These are phyloP conservation scores for Sporothrix euskadiensis DNA, from an alignment of 2,329 filamentous ascomycete genomes.

Conservation along the genomic window DNA sequence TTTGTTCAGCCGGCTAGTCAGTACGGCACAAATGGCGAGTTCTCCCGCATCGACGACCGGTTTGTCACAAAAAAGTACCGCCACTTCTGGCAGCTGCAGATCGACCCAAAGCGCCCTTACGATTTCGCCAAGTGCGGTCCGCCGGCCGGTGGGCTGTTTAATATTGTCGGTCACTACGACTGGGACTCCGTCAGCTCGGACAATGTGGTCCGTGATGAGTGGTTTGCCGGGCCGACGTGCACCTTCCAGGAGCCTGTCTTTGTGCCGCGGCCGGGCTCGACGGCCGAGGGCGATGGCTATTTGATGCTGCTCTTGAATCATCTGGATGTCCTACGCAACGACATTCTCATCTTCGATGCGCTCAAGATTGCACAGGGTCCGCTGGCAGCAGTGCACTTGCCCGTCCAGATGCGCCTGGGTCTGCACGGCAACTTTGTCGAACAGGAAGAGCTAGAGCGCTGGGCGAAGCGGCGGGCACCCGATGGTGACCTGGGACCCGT, in stretches of 20 bases:
- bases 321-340: conserved; percentile 48
- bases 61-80: conserved; percentile 47
- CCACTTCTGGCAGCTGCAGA: conserved; percentile 50
- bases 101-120: conserved; percentile 43
- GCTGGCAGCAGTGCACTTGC: conserved; percentile 45
- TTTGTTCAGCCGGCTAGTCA: conserved; percentile 41
- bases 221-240: conserved; percentile 47
- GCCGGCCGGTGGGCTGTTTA: conserved; percentile 48
- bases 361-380: conserved; percentile 43
- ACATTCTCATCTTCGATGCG: conserved; percentile 48
- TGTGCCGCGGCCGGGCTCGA: conserved; percentile 46
- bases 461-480: conserved; percentile 42
- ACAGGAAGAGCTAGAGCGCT: conserved; percentile 46
- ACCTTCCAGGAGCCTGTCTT: conserved; percentile 58
- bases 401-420: conserved; percentile 45
- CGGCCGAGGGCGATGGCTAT: conserved; percentile 53
- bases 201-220: conserved; percentile 43
- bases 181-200: conserved; percentile 41
- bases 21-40: conserved; percentile 51
- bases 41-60: conserved; percentile 52
- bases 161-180: conserved; percentile 49
- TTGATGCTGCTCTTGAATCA: conserved; percentile 50
- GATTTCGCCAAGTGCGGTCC: conserved; percentile 49
- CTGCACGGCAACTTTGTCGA: conserved; percentile 49
- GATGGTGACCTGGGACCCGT: conserved; percentile 45